Conservation (phyloP, 805 yeast genomes). For the Pichia thaimueangensis region DNA sequence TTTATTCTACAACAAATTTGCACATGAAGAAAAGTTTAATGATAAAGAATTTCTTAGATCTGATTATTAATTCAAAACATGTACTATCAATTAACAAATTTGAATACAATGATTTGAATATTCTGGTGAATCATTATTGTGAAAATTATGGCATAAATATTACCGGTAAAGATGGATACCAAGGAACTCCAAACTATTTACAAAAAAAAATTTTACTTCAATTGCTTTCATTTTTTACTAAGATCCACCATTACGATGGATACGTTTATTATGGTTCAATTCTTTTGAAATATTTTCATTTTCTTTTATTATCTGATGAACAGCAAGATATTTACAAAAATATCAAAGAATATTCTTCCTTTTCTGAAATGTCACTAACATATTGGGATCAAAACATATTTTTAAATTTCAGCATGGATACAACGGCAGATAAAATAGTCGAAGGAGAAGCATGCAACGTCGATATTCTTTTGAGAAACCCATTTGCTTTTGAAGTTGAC, state of each 20-base stretch:
- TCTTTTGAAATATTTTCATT: slow-evolving; percentile 49
- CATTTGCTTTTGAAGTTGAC: slow-evolving; percentile 68
- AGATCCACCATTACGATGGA: slow-evolving; percentile 39
- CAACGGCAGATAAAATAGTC: slow-evolving; percentile 30
- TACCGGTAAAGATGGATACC: not conserved
- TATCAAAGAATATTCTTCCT: slow-evolving; percentile 26
- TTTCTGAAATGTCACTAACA: slow-evolving; percentile 16
- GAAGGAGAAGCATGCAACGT: slow-evolving; percentile 61
- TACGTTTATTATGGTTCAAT: slow-evolving; percentile 44
- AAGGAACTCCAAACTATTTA: slow-evolving; percentile 12
- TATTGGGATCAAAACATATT: slow-evolving; percentile 73
- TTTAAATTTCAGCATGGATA: slow-evolving; percentile 17
- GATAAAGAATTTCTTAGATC: slow-evolving; percentile 55
- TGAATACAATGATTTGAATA: slow-evolving; percentile 13
- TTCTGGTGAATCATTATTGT: slow-evolving; percentile 41
- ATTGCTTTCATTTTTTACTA: slow-evolving; percentile 48
- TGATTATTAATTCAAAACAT: slow-evolving; percentile 26
- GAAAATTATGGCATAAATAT: slow-evolving; percentile 44
- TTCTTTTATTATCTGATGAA: slow-evolving; percentile 50
- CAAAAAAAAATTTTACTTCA: slow-evolving; percentile 38
- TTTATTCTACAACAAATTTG: slow-evolving; percentile 57
- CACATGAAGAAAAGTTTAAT: slow-evolving; percentile 64
- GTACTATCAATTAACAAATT: slow-evolving; percentile 10
- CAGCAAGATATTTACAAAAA: slow-evolving; percentile 39
- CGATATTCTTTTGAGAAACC: slow-evolving; percentile 61